A percentile compares a stretch with the other conserved stretches of the same genome.
Evolutionary conservation across 352 stramenopile genomes (phyloP).

Genomic region (Globisporangium carolinianum): DNA sequence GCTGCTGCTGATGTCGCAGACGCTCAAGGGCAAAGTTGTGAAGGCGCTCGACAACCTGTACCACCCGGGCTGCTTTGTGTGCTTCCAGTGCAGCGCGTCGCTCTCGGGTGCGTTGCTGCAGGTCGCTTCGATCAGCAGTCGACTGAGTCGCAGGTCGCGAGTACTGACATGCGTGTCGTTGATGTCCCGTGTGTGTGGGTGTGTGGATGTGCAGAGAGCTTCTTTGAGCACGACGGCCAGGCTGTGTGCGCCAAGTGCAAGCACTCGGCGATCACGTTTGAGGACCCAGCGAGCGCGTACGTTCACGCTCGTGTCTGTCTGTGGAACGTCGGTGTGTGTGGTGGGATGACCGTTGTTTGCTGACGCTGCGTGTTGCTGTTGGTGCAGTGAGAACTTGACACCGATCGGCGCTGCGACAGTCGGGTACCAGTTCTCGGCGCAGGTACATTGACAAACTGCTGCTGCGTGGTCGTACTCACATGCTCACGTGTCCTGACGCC

Average conservation of each 20-base stretch:
- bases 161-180: slow-evolving; percentile 2
- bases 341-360: too few species aligned
- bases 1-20: slow-evolving; percentile 14
- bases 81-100: slow-evolving; percentile 64
- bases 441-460: slow-evolving; percentile 7
- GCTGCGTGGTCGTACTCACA: background rate
- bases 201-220: slow-evolving; percentile 48
- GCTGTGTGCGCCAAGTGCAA: slow-evolving; percentile 78
- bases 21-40: slow-evolving; percentile 80
- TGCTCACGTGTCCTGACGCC: background rate
- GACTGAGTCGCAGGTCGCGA: background rate
- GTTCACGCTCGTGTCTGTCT: slow-evolving; percentile 5
- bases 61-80: slow-evolving; percentile 80
- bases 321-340: too few species aligned
- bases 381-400: slow-evolving; percentile 35
- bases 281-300: slow-evolving; percentile 37
- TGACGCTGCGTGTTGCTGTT: slow-evolving; percentile 12
- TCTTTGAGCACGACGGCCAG: slow-evolving; percentile 74
- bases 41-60: slow-evolving; percentile 83
- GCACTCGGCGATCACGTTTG: slow-evolving; percentile 54
- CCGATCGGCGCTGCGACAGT: slow-evolving; percentile 50
- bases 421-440: slow-evolving; percentile 69
- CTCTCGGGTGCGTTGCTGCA: slow-evolving; percentile 45
- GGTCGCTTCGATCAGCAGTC: too few species aligned
- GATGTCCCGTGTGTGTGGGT: background rate